Base-by-base conservation (phyloP, 139 green algal genomes). In the Dunaliella primolecta region DNA sequence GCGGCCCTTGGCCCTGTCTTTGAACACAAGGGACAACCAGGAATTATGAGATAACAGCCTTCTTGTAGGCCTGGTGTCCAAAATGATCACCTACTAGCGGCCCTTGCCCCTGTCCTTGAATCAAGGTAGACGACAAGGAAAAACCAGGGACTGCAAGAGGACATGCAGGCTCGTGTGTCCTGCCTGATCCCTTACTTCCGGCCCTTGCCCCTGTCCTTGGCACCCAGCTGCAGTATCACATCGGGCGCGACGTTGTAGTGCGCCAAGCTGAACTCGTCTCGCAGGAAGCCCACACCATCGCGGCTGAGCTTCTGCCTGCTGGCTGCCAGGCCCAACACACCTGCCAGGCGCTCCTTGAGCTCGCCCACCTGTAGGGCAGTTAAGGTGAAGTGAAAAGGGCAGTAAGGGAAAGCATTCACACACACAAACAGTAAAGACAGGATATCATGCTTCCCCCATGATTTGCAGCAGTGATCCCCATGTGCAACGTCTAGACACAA, bases 181-280 rank as follows among this genome's bases (percentile, higher is more conserved):
- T n/a, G n/a, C n/a, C n/a, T n/a, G n/a, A n/a, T n/a, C n/a, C n/a
- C 46, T 15, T 64, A 64, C 79, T 83, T 83, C 37, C 33, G 71
- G 27, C 79, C 79, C 1, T 46, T 36, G 2, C 36, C 95, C 21
- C 95, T 90, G 86, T 93, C 88, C 87, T 95, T 96, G 33, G 94
- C 84, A 29, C 86, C 92, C 81, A 97, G 85, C 37, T 85, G 85
- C 46, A 98, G 87, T 85, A 93, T 76, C 33, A 94, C 89, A 11
- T 94, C 91, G 1, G 88, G 81, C 3, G 36, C 75, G 27, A 98
- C 89, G 82, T 98, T 98, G 92, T 98, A 98, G 81, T 95, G 90
- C 33, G 94, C 95, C 78, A 98, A 86, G 3, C 81, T 91, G 29
- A 94, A 86, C 64, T 94, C 91, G 81, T 98, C 93, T 15, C 86